Percentiles rank a stretch among this genome's conserved stretches.
These are phyloP conservation scores for Ceratopteris richardii DNA, from an alignment of 75 land plant genomes.

Conservation along the genomic window DNA sequence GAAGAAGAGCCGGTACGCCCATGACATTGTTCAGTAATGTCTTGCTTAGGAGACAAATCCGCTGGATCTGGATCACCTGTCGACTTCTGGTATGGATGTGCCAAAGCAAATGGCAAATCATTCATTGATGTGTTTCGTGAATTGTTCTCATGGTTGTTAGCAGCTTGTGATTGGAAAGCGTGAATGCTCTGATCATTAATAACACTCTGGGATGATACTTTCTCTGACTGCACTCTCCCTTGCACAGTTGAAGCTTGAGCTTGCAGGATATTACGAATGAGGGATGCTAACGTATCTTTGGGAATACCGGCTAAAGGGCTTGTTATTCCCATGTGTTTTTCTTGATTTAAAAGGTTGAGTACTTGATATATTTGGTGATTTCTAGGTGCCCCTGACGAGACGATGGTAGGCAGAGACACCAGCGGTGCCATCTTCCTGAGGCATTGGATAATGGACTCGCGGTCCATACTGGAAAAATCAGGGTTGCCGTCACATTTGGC, in stretches of 20 bases:
- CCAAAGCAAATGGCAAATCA: neutral
- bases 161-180: neutral
- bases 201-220: no score
- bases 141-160: neutral
- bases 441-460: neutral
- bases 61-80: no score
- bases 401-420: neutral
- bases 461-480: neutral
- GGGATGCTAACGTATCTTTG: neutral
- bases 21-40: neutral
- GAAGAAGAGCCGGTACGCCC: no score
- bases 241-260: neutral
- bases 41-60: neutral
- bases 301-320: neutral
- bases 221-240: neutral
- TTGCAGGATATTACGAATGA: neutral
- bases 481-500: neutral
- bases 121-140: neutral
- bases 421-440: neutral
- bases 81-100: neutral
- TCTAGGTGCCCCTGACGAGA: neutral
- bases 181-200: slow-evolving; percentile 1
- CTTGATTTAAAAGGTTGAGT: neutral
- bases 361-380: neutral
- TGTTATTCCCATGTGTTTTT: neutral